Evolutionary conservation across 345 rosid genomes (phyloP).

Genomic region (Ceriops zippeliana): DNA sequence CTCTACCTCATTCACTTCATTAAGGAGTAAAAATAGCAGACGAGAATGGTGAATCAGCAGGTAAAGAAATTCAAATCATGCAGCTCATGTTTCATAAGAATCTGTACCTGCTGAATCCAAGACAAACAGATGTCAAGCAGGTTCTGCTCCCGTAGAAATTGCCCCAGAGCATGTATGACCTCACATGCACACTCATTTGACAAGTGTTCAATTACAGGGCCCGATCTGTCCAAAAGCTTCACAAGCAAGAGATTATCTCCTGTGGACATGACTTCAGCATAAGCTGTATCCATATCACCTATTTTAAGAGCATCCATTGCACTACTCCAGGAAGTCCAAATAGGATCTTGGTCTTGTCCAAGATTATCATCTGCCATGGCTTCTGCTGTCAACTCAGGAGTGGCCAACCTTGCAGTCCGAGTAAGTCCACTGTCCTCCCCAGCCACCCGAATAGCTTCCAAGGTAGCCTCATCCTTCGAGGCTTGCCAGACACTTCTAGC

Average conservation of each 20-base stretch:
- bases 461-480: conserved; percentile 97
- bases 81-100: conserved; percentile 10
- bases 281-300: conserved; percentile 88
- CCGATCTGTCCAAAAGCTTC: conserved; percentile 92
- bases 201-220: conserved; percentile 83
- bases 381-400: conserved; percentile 79
- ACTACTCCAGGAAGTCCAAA: conserved; percentile 88
- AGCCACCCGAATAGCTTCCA: conserved; percentile 98
- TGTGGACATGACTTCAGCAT: conserved; percentile 68
- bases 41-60: too few relatives aligned
- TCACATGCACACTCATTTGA: conserved; percentile 77
- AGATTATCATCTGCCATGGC: conserved; percentile 72
- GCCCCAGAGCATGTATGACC: conserved; percentile 64
- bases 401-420: conserved; percentile 55
- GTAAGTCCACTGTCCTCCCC: conserved; percentile 76
- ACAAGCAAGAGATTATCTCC: conserved; percentile 87
- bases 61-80: background rate
- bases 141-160: conserved; percentile 74
- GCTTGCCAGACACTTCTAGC: conserved; percentile 99
- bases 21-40: too few relatives aligned
- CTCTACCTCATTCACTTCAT: too few relatives aligned
- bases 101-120: conserved; percentile 94
- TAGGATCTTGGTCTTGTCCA: conserved; percentile 67
- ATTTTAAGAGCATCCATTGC: conserved; percentile 91
- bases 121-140: conserved; percentile 77